Evolutionary conservation across 148 eudicot species (phyloP), one percentile per base, ranked within the genome.

Genomic region (Arbutus unedo): DNA sequence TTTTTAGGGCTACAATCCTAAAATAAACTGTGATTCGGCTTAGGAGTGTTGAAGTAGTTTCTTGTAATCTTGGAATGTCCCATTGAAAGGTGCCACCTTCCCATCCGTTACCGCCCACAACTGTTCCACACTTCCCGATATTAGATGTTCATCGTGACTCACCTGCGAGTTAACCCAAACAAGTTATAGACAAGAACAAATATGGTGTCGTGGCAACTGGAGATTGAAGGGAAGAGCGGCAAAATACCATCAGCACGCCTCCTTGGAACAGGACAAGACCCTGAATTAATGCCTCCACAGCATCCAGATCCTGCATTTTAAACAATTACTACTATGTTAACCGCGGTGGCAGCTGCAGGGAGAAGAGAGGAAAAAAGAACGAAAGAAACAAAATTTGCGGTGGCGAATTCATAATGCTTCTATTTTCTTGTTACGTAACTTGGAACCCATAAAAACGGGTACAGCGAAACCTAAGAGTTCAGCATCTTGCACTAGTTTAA

Each of bases 261-360:
- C 99, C 99, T 91, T 97, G 98, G 92, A 94, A 97, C 87, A 97
- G 87, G 75, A 94, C 93, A 75, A 97, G 98, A 78, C 99, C 99
- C 87, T 97, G 99, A 72, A 97, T 97, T 80, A 97, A 88, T 81
- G 99, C 99, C 85, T 97, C 99, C 76, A 97, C 99, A 47, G 99
- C 99, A 85, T 97, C 99, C 91, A 97, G 85, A 87, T 97, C 99
- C 99, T 97, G 85, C 83, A 90, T 76, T 76, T 1, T 31, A 82
- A 45, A 44, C 74, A 45, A 31, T 31, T 73, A 80, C 9, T 13
- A 5, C 50, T 18, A 16, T 59, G 47, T 53, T 54, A 53, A 23
- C 0, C 0, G 3, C 3, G 14, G 70, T 23, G 70, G 5, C 38
- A 41, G 41, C 41, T 23, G 41, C 15, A 23, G 57, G 41, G 21